Percentiles rank a stretch among this genome's conserved stretches.
Evolutionary conservation across 495 filamentous ascomycete genomes (phyloP).

Genomic region (Clohesyomyces aquaticus): DNA sequence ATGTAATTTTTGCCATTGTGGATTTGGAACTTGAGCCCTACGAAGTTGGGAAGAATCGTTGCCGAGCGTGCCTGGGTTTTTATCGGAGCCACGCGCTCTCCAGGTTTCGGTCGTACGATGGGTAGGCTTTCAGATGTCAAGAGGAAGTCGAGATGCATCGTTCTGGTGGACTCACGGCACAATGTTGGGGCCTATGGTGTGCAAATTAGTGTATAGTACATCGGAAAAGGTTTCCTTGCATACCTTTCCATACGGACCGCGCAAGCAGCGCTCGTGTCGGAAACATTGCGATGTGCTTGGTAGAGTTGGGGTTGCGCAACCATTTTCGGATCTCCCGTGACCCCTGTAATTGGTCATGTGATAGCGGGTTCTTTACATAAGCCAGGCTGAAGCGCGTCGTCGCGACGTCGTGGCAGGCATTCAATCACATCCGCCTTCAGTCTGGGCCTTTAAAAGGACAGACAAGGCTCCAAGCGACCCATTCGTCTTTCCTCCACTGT

Average conservation of each 20-base stretch:
- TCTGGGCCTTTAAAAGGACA: not conserved
- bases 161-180: slow-evolving; percentile 62
- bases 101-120: slow-evolving; percentile 63
- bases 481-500: no score
- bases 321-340: no score
- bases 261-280: slow-evolving; percentile 62
- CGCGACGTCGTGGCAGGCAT: not conserved
- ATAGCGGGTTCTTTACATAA: slow-evolving; percentile 2
- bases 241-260: slow-evolving; percentile 80
- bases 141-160: not conserved
- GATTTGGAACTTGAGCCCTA: slow-evolving; percentile 88
- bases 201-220: not conserved
- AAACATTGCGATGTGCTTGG: slow-evolving; percentile 55
- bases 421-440: not conserved
- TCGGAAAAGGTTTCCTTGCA: not conserved
- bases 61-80: slow-evolving; percentile 86
- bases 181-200: slow-evolving; percentile 65
- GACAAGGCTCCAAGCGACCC: not conserved
- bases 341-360: slow-evolving; percentile 23
- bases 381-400: not conserved
- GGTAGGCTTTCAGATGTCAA: slow-evolving; percentile 57
- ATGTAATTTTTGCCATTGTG: slow-evolving; percentile 94
- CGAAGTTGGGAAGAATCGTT: slow-evolving; percentile 95
- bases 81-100: slow-evolving; percentile 70
- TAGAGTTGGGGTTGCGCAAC: slow-evolving; percentile 17